Evolutionary conservation across 495 filamentous ascomycete genomes (phyloP), one percentile per base, ranked within the genome.

Genomic region (Tuber umbilicatum): DNA sequence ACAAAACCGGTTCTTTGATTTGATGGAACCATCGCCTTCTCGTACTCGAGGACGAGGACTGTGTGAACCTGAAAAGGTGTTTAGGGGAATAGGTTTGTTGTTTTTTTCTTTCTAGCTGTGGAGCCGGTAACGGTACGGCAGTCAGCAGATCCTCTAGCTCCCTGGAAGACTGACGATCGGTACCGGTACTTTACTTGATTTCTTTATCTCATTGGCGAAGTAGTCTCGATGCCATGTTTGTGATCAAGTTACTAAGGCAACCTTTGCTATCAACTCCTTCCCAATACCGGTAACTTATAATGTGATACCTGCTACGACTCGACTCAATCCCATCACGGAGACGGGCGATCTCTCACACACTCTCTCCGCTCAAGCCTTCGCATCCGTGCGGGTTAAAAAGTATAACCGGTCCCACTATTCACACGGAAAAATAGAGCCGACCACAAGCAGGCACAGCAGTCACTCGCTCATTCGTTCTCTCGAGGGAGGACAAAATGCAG

Each of bases 301-400:
- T 47, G 41, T 40, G 70, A 39, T 39, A 72, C 5, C 70, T 75
- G 47, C 42, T 50, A 55, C 55, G 2, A 55, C 60, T 60, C 40
- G 37, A 42, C 67, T 74, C 42, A 70, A 70, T 37, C 37, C 38
- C 70, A 64, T 35, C 55, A 64, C 27, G 12, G 55, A 64, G 55
- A 64, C 4, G 55, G 27, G 55, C 31, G n/a, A 64, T 64, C 55
- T 64, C 55, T 5, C 55, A 64, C n/a, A 0, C 55, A 0, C 55
- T 35, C 55, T 60, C 50, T 14, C 16, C 27, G 5, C 27, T 35
- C 27, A 16, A 64, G 35, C 55, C 27, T 31, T 35, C 55, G 27
- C 5, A 64, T 67, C 70, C 47, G 67, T 60, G 70, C 74, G 76
- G 76, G 41, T 78, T 73, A 77, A 78, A 71, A 68, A 69, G 70